Evolutionary conservation across 805 yeast genomes (phyloP), one percentile per base, ranked within the genome.

Genomic region (Candida manassasensis): DNA sequence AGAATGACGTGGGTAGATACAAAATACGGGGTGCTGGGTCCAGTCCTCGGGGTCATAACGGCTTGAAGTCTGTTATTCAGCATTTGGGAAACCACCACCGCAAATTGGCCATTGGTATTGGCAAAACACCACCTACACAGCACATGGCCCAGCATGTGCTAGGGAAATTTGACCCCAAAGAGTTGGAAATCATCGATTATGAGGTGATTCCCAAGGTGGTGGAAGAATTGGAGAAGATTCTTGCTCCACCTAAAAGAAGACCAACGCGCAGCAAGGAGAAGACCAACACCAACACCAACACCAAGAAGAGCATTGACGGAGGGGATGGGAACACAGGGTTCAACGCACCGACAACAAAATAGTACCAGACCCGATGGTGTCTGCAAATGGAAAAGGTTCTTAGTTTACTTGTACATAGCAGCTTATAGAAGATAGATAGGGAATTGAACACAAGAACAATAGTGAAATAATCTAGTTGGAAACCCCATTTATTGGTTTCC

Each of bases 31-130:
- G 61, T 12, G 79, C 77, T 10, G 73, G 76, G 1, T 67, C 81
- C 0, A 74, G 85, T 28, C 69, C 79, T 11, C 65, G 93, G 29
- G 96, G 96, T 0, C 97, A 89, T 49, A 87, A 86, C 50, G 97
- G 96, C 0, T 63, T 89, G 18, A 71, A 71, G 41, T 75, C 82
- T 27, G 70, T 89, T 3, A 71, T 70, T 29, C 44, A 54, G 5
- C 27, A 39, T 15, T 53, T 72, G 24, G 80, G 81, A 0, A 63
- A 67, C 22, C 21, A 30, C n/a, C 85, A 80, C 50, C 68, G 75
- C n/a, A 75, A 85, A 34, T 51, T 88, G 10, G 75, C 82, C 12
- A 65, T 88, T 6, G 97, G 97, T 0, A 83, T 89, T 11, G 95
- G 86, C 1, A 64, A 84, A 36, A 59, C 55, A 5, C 49, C 60